A percentile compares a stretch with the other conserved stretches of the same genome.
These are phyloP conservation scores for Iberis pinnata DNA, from an alignment of 345 rosid genomes.

Conservation along the genomic window DNA sequence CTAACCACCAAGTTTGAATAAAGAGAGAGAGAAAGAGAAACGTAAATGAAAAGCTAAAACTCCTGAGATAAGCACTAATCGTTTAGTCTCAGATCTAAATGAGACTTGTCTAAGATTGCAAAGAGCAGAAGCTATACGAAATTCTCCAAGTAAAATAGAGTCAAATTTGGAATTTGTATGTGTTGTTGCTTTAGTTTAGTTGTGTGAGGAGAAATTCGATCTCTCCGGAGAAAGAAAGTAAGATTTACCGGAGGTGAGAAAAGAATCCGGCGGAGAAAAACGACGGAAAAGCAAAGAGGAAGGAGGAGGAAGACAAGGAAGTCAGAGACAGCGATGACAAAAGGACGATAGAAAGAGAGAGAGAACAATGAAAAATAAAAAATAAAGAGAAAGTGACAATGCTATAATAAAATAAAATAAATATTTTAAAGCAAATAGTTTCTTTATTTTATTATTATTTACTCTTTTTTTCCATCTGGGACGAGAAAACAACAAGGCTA, in stretches of 20 bases:
- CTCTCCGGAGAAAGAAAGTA: not conserved
- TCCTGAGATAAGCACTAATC: not conserved
- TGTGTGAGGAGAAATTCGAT: not conserved
- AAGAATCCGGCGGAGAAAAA: conserved; percentile 28
- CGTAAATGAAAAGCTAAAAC: conserved; percentile 8
- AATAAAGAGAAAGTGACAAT: conserved; percentile 12
- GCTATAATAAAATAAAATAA: conserved; percentile 5
- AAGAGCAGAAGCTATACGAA: conserved; percentile 14
- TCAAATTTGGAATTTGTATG: not conserved
- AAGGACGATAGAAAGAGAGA: conserved; percentile 7
- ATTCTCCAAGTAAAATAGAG: no score
- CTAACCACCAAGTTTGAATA: conserved; percentile 1
- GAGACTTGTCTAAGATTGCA: conserved; percentile 8
- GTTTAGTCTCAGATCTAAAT: conserved; percentile 27
- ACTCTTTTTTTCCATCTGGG: not conserved
- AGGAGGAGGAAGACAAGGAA: conserved; percentile 24
- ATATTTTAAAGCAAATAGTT: conserved; percentile 12
- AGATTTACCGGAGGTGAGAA: conserved; percentile 8
- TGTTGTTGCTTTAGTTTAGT: not conserved
- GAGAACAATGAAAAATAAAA: no score
- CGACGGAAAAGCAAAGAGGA: conserved; percentile 21
- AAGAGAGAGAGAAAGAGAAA: not conserved
- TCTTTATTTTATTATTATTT: conserved; percentile 16
- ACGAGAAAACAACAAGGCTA: no score
- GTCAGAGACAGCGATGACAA: conserved; percentile 33